Evolutionary conservation across 495 filamentous ascomycete species (phyloP).

Genomic region (Talaromyces trachyspermus): DNA sequence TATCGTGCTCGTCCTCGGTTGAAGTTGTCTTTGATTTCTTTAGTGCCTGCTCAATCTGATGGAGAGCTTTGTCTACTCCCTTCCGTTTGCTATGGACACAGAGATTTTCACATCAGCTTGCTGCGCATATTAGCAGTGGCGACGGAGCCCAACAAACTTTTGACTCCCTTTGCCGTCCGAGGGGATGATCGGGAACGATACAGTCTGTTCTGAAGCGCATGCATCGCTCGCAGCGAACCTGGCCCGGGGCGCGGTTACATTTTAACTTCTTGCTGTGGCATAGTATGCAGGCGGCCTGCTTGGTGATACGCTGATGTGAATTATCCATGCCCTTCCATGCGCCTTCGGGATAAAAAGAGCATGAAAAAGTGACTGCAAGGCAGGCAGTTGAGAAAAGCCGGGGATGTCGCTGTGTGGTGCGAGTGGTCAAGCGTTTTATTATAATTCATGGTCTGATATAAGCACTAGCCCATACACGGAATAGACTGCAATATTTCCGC

Average conservation of each 20-base stretch:
- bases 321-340: constrained; percentile 4
- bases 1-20: constrained; percentile 37
- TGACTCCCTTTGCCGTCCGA: constrained; percentile 69
- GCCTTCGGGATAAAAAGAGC: too few relatives aligned
- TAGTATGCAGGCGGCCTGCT: constrained; percentile 59
- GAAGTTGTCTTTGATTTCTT: constrained; percentile 42
- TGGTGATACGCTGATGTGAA: constrained; percentile 9
- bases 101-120: not conserved
- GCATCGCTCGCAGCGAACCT: constrained; percentile 55
- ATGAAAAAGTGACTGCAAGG: too few relatives aligned
- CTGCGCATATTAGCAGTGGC: constrained; percentile 4
- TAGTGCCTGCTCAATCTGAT: constrained; percentile 66
- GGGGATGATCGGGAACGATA: constrained; percentile 58
- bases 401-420: too few relatives aligned
- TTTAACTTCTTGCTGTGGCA: constrained; percentile 63
- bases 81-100: constrained; percentile 53
- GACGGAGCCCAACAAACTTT: constrained; percentile 43
- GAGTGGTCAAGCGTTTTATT: too few relatives aligned
- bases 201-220: constrained; percentile 50
- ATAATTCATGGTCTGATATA: too few relatives aligned
- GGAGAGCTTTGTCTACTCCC: constrained; percentile 63
- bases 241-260: constrained; percentile 46
- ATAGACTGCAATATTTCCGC: too few relatives aligned
- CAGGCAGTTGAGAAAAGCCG: too few relatives aligned
- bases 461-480: too few relatives aligned